phyloP scores from a whole-genome alignment of 1,284 basidiomycete genomes.

The Hymenochaete sp. region DNA sequence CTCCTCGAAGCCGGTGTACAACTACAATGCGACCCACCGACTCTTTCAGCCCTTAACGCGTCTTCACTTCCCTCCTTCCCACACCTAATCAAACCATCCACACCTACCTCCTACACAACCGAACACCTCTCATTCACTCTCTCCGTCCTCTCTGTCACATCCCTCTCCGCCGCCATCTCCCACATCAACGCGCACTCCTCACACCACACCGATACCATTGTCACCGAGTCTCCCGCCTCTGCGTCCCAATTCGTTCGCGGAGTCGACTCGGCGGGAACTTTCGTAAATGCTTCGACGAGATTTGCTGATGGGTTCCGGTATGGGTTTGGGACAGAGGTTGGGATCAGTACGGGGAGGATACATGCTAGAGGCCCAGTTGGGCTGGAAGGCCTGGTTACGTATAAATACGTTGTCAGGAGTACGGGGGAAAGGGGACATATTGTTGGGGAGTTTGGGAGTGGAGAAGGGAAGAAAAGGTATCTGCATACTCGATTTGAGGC shows the following conservation, averaged over 20 bases:
- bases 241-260: conserved; percentile 77
- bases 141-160: conserved; percentile 70
- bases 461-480: conserved; percentile 66
- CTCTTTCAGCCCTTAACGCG: conserved; percentile 44
- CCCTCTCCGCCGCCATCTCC: conserved; percentile 64
- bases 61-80: conserved; percentile 29
- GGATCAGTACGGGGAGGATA: conserved; percentile 93
- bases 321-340: conserved; percentile 97
- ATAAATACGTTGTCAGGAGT: conserved; percentile 88
- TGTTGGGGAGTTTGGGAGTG: conserved; percentile 70
- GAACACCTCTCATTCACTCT: conserved; percentile 85
- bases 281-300: conserved; percentile 89
- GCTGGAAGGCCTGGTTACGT: conserved; percentile 87
- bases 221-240: conserved; percentile 68
- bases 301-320: conserved; percentile 98
- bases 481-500: conserved; percentile 56
- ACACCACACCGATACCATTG: conserved; percentile 91
- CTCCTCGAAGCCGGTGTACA: conserved; percentile 66
- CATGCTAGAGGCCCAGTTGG: conserved; percentile 97
- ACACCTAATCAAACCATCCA: conserved; percentile 44
- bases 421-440: conserved; percentile 65
- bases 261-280: conserved; percentile 89
- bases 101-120: conserved; percentile 64
- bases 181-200: conserved; percentile 93
- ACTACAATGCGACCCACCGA: conserved; percentile 69